phyloP scores from a whole-genome alignment of 1,139 yeast species.

The Diutina siamensis region DNA sequence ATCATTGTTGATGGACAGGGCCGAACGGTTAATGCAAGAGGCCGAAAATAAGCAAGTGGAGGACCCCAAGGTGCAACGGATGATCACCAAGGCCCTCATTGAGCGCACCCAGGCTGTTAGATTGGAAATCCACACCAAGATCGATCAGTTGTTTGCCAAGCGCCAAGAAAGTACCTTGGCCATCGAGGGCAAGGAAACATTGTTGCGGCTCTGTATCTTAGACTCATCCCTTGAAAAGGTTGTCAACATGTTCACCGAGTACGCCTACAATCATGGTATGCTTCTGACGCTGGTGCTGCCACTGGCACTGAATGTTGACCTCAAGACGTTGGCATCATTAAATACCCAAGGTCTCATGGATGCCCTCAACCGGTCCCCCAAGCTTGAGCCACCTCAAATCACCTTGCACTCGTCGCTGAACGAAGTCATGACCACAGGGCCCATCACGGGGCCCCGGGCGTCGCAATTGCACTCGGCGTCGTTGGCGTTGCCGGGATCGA shows the following conservation, averaged over 20 bases:
- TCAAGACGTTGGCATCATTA: background rate
- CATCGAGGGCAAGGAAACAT: constrained; percentile 33
- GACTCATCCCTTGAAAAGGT: constrained; percentile 34
- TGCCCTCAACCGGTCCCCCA: background rate
- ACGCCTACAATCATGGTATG: constrained; percentile 14
- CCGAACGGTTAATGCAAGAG: constrained; percentile 40
- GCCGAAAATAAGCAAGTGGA: constrained; percentile 18
- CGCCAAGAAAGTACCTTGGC: constrained; percentile 27
- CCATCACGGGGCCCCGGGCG: background rate
- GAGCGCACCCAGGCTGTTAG: constrained; percentile 32
- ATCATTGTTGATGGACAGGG: constrained; percentile 45
- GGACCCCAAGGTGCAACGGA: constrained; percentile 26
- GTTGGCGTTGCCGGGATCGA: background rate
- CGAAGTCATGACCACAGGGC: constrained; percentile 2
- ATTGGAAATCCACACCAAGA: constrained; percentile 28
- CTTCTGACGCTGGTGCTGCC: constrained; percentile 2
- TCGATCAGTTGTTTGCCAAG: constrained; percentile 27
- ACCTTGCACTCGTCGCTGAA: background rate
- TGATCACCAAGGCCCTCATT: constrained; percentile 14
- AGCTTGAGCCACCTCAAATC: background rate
- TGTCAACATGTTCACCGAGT: constrained; percentile 29
- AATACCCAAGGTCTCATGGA: background rate
- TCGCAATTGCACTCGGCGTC: background rate
- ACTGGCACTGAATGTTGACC: background rate
- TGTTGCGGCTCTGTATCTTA: constrained; percentile 31